A percentile compares a stretch with the other conserved stretches of the same genome.
Evolutionary conservation across 331 rosid genomes (phyloP).

Genomic region (Arachis monticola): DNA sequence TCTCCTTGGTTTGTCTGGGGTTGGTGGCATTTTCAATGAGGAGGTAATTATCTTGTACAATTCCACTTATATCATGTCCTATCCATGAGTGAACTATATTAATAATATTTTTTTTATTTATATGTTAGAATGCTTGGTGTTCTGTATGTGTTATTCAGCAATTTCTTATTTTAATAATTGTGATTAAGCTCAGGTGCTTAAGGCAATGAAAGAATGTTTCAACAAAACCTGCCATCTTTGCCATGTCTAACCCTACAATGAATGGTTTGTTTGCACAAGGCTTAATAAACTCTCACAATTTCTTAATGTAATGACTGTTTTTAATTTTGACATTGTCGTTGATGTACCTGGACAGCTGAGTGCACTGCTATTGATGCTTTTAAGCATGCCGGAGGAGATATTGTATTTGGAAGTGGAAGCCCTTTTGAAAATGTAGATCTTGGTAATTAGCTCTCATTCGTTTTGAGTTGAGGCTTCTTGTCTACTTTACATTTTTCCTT

Average conservation of each 20-base stretch:
- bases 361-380: constrained; percentile 97
- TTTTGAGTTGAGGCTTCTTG: constrained; percentile 29
- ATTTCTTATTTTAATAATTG: constrained; percentile 50
- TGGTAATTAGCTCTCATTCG: constrained; percentile 58
- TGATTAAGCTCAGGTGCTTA: constrained; percentile 72
- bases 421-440: constrained; percentile 87
- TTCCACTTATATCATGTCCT: constrained; percentile 31
- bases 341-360: constrained; percentile 71
- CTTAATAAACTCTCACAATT: constrained; percentile 43
- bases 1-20: constrained; percentile 97
- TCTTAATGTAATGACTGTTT: constrained; percentile 33
- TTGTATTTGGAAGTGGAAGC: constrained; percentile 96
- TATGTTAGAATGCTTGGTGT: constrained; percentile 35
- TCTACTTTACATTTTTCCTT: constrained; percentile 29
- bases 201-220: constrained; percentile 92
- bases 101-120: constrained; percentile 27
- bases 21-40: constrained; percentile 90
- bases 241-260: constrained; percentile 98
- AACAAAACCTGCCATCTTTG: constrained; percentile 91
- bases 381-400: constrained; percentile 84
- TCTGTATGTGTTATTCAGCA: constrained; percentile 30
- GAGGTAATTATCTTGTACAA: constrained; percentile 64
- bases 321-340: constrained; percentile 17
- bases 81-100: constrained; percentile 17
- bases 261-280: constrained; percentile 77